Evolutionary conservation across 371 early-diverging fungal genomes (phyloP).

Genomic region (Modicella reniformis): DNA sequence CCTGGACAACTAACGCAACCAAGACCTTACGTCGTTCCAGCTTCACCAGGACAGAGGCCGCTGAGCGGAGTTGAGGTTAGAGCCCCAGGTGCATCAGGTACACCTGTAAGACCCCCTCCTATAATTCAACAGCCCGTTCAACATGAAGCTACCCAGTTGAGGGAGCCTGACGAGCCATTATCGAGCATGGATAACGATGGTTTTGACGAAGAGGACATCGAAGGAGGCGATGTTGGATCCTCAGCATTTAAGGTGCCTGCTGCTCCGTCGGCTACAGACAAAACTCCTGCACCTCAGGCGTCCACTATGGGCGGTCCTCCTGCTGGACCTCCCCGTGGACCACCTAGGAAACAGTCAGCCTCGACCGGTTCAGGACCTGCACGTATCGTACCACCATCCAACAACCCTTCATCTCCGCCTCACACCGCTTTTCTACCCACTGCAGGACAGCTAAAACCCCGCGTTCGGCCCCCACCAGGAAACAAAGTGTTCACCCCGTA

Average conservation of each 20-base stretch:
- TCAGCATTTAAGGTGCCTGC: constrained; percentile 2
- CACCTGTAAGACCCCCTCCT: constrained; percentile 2
- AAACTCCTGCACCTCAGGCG: constrained; percentile 22
- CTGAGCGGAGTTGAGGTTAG: constrained; percentile 25
- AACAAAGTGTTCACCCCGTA: constrained; percentile 40
- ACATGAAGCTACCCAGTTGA: constrained; percentile 11
- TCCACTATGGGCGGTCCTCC: constrained; percentile 38
- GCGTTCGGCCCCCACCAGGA: constrained; percentile 51
- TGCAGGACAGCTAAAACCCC: constrained; percentile 23
- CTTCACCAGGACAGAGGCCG: constrained; percentile 36
- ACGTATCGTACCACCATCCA: constrained; percentile 32
- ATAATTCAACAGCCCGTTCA: constrained; percentile 6
- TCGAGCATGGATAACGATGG: constrained; percentile 23
- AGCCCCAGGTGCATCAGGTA: constrained; percentile 14
- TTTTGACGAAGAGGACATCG: constrained; percentile 42
- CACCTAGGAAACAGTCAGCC: constrained; percentile 32
- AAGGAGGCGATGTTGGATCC: constrained; percentile 27
- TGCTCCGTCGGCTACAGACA: constrained; percentile 6
- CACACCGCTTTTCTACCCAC: constrained; percentile 41
- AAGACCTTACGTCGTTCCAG: constrained; percentile 20
- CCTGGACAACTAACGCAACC: constrained; percentile 18
- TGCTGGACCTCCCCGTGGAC: constrained; percentile 45
- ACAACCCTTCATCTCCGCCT: constrained; percentile 51
- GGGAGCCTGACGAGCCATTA: constrained; percentile 40
- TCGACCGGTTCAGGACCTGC: constrained; percentile 31